These are phyloP conservation scores for Phytophthora hibernalis DNA, from an alignment of 352 stramenopile species.

Conservation along the genomic window DNA sequence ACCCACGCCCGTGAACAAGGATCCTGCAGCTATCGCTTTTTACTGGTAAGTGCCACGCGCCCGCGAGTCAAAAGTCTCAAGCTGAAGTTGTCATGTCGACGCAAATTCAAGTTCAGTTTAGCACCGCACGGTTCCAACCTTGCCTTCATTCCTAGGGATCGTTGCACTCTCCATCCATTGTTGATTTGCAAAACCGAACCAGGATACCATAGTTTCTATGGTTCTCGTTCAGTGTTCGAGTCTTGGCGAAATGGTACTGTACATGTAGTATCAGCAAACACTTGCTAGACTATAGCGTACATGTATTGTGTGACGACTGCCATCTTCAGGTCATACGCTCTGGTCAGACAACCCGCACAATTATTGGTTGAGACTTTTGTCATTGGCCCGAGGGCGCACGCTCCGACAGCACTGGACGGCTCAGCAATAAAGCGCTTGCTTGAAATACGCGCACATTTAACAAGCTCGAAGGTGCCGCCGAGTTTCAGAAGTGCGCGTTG, in stretches of 20 bases:
- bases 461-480: neutral
- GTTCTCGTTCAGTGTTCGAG: neutral
- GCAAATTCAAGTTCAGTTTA: constrained; percentile 32
- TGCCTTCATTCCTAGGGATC: neutral
- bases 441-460: neutral
- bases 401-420: constrained; percentile 1
- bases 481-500: constrained; percentile 25
- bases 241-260: neutral
- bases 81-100: constrained; percentile 17
- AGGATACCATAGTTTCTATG: too few relatives aligned
- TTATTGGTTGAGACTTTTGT: constrained; percentile 2
- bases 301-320: neutral
- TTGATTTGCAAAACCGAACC: neutral
- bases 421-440: constrained; percentile 14
- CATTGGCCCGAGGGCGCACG: constrained; percentile 27
- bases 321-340: neutral
- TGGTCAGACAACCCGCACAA: constrained; percentile 5
- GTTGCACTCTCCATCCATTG: neutral
- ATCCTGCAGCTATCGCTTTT: constrained; percentile 1
- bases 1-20: neutral
- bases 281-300: neutral
- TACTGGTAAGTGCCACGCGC: constrained; percentile 8
- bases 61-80: constrained; percentile 15
- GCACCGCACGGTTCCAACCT: constrained; percentile 19
- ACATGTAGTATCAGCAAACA: neutral